Percentiles rank a stretch among this genome's conserved stretches.
phyloP scores from a whole-genome alignment of 768 basidiomycete species.

The Panellus pusillus region DNA sequence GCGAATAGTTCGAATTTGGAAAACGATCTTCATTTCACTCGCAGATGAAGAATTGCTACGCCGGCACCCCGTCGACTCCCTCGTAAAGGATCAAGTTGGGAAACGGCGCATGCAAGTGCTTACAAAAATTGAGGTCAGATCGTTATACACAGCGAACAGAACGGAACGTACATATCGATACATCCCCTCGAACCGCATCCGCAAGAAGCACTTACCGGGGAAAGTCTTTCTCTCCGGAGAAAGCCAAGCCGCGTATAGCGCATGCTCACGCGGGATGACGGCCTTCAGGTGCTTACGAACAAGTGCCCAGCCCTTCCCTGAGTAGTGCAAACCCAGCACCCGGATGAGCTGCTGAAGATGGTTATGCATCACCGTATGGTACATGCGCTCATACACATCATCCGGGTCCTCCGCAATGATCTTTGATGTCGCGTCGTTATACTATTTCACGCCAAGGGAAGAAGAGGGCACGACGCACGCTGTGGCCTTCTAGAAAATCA shows the following conservation, averaged over 20 bases:
- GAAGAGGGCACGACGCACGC: slow-evolving; percentile 17
- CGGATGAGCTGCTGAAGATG: slow-evolving; percentile 61
- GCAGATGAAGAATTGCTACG: too few species aligned
- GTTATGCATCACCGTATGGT: slow-evolving; percentile 59
- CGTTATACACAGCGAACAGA: not conserved
- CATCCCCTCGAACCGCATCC: slow-evolving; percentile 58
- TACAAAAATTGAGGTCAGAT: not conserved
- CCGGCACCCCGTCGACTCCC: slow-evolving; percentile 31
- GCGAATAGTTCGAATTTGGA: too few species aligned
- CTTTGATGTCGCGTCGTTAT: slow-evolving; percentile 14
- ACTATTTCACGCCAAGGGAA: not conserved
- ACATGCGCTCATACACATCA: slow-evolving; percentile 57
- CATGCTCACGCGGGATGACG: slow-evolving; percentile 46
- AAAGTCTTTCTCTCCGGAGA: slow-evolving; percentile 47
- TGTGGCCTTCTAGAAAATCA: slow-evolving; percentile 47
- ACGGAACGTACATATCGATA: slow-evolving; percentile 49
- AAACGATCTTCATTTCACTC: not conserved
- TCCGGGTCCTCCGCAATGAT: slow-evolving; percentile 51
- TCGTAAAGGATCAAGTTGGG: slow-evolving; percentile 54
- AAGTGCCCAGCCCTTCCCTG: slow-evolving; percentile 52
- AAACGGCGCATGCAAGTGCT: slow-evolving; percentile 58
- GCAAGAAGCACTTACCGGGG: slow-evolving; percentile 56
- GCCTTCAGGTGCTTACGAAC: slow-evolving; percentile 45
- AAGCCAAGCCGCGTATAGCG: slow-evolving; percentile 51
- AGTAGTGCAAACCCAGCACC: slow-evolving; percentile 57